Evolutionary conservation across 2,329 filamentous ascomycete genomes (phyloP), one percentile per base, ranked within the genome.

Genomic region (Pseudogymnoascus sp.): DNA sequence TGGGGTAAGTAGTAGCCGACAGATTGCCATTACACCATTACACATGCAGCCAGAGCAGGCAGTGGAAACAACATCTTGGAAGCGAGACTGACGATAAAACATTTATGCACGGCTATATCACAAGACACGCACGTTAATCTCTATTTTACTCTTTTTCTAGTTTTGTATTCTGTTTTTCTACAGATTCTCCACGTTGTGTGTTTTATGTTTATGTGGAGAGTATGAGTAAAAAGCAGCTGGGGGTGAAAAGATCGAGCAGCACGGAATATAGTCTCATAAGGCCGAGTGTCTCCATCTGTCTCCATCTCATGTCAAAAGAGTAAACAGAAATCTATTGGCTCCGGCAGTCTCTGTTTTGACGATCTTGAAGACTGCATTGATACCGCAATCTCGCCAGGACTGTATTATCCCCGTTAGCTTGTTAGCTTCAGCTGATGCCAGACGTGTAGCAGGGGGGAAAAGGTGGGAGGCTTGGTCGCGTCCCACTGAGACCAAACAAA

Each of bases 301-400:
- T 22, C 47, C 47, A 53, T 53, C 47, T 53, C 28, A 33, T 53
- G 47, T 53, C 47, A 53, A 33, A 33, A 53, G 25, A 53, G 47
- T 33, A 53, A 53, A 53, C 43, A 53, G 43, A 18, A 53, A 33
- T 53, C 43, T 53, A 53, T 53, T 53, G 43, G 43, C 43, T 53
- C 25, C 5, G n/a, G 9, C n/a, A 33, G 43, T 12, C 7, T 53
- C 30, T 53, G 43, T 53, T 53, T 53, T 8, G 43, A 3, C 43
- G 43, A 53, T 53, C 43, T 9, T 18, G 43, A 53, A 53, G 28
- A 33, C 43, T 53, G 43, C 43, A 53, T 53, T 53, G 43, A 53
- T 53, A 53, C n/a, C 43, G 43, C 25, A 53, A 53, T 53, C 43
- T 53, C 43, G 43, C 43, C 38, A 53, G 25, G 11, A 53, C 30